Conservation (phyloP, 1,139 yeast species). For the Pichia cactophila region DNA sequence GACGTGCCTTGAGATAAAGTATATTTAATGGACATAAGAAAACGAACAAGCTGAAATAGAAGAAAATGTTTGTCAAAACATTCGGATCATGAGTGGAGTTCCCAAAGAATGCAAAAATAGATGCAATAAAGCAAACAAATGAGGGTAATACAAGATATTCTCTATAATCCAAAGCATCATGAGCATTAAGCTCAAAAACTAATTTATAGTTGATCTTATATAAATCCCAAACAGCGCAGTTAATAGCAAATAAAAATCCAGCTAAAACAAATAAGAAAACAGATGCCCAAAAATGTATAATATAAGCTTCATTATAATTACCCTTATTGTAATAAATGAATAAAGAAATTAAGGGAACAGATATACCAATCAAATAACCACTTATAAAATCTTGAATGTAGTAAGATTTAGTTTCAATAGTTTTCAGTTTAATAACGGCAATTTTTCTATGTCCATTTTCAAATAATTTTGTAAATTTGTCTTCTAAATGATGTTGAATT, state of each 20-base stretch:
- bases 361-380: constrained; percentile 65
- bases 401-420: constrained; percentile 35
- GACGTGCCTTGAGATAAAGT: constrained; percentile 47
- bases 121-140: constrained; percentile 45
- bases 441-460: constrained; percentile 68
- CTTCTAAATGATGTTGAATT: constrained; percentile 55
- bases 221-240: constrained; percentile 64
- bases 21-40: constrained; percentile 63
- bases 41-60: constrained; percentile 44
- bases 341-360: constrained; percentile 54
- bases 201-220: constrained; percentile 83
- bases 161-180: constrained; percentile 56
- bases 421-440: constrained; percentile 65
- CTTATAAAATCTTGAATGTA: constrained; percentile 44
- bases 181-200: constrained; percentile 79
- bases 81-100: constrained; percentile 62
- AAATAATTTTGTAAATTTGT: constrained; percentile 56
- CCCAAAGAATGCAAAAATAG: constrained; percentile 67
- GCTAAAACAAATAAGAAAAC: constrained; percentile 60
- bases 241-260: constrained; percentile 55
- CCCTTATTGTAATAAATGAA: constrained; percentile 37
- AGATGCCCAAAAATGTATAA: constrained; percentile 91
- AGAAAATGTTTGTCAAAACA: constrained; percentile 68
- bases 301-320: constrained; percentile 47
- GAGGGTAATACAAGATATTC: constrained; percentile 63